Evolutionary conservation across 2,329 filamentous ascomycete species (phyloP).

Genomic region (Venturia pyrina): DNA sequence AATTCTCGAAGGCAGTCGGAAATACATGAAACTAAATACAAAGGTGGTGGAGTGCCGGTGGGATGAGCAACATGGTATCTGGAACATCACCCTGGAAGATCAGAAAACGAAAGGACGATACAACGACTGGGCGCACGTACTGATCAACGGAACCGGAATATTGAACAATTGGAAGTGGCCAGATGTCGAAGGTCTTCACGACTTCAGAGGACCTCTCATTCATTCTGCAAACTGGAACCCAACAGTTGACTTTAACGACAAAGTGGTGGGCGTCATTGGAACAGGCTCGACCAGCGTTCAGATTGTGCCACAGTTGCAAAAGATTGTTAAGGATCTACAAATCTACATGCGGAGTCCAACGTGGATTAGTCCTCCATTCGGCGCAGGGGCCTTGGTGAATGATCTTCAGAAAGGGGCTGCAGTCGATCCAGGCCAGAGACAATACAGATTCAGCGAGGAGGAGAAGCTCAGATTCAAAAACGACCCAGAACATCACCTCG

Average conservation of each 20-base stretch:
- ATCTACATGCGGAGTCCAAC: slow-evolving; percentile 30
- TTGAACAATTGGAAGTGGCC: slow-evolving; percentile 37
- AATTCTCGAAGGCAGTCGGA: slow-evolving; percentile 21
- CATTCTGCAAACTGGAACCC: slow-evolving; percentile 35
- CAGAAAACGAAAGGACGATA: slow-evolving; percentile 22
- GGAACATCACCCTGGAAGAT: slow-evolving; percentile 21
- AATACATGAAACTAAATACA: slow-evolving; percentile 35
- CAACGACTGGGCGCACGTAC: slow-evolving; percentile 20
- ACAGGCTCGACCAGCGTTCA: slow-evolving; percentile 26
- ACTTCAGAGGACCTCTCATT: slow-evolving; percentile 36
- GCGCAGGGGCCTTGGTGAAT: slow-evolving; percentile 24
- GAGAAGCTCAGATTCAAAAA: slow-evolving; percentile 31
- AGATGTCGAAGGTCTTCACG: slow-evolving; percentile 34
- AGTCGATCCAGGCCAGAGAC: slow-evolving; percentile 22
- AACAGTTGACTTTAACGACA: slow-evolving; percentile 16
- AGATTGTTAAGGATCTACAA: slow-evolving; percentile 24
- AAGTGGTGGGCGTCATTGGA: slow-evolving; percentile 24
- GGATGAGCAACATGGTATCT: slow-evolving; percentile 33
- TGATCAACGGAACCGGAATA: slow-evolving; percentile 24
- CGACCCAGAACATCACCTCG: slow-evolving; percentile 31
- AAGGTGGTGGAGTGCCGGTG: slow-evolving; percentile 34
- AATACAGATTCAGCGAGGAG: slow-evolving; percentile 31
- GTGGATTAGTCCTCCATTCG: slow-evolving; percentile 31
- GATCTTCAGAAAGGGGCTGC: slow-evolving; percentile 23
- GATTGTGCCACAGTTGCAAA: slow-evolving; percentile 29